Evolutionary conservation across 352 stramenopile species (phyloP), one percentile per base, ranked within the genome.

Genomic region (Phytopythium vexans): DNA sequence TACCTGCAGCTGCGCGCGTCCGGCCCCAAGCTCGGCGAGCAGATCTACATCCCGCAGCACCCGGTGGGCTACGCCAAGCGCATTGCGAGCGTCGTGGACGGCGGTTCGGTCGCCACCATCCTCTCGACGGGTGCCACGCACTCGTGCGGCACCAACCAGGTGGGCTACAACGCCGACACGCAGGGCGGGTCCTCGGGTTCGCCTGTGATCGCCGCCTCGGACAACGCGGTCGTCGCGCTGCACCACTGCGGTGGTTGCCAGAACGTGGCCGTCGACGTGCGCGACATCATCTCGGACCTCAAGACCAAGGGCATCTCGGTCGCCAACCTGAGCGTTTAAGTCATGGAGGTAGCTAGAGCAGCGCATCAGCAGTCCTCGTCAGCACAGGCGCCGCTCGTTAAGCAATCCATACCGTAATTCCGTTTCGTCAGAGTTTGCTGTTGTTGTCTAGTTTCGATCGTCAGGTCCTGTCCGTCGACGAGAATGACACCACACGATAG

Each of bases 101-200:
- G 55, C 44, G 66, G 66, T 7, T 51, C 69, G 45, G 64, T 56
- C 16, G 66, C 49, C 45, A 52, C 65, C 9, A 50, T 83, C n/a
- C 37, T 71, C 44, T 71, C 75, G 11, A 58, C 79, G 16, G 47
- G 79, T 0, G 60, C 54, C 2, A 58, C 74, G 9, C 67, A 52
- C 11, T 65, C 71, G 34, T 91, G 82, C 49, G 67, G 76, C 16
- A 55, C 63, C 4, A 64, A 65, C 31, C 72, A 91, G 43, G 67
- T 78, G 8, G 80, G 80, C 6, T 93, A 91, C 64, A 86, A 88
- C 45, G 65, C 87, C 6, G 82, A 93, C 54, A 93, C 82, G 6
- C 68, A 88, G 35, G 77, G 80, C 60, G 82, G 80, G 0, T 83
- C 76, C 15, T 93, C 80, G 3, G 82, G 80, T 3, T 83, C 82